Evolutionary conservation across 495 filamentous ascomycete species (phyloP).

Genomic region (Neurospora sp.): DNA sequence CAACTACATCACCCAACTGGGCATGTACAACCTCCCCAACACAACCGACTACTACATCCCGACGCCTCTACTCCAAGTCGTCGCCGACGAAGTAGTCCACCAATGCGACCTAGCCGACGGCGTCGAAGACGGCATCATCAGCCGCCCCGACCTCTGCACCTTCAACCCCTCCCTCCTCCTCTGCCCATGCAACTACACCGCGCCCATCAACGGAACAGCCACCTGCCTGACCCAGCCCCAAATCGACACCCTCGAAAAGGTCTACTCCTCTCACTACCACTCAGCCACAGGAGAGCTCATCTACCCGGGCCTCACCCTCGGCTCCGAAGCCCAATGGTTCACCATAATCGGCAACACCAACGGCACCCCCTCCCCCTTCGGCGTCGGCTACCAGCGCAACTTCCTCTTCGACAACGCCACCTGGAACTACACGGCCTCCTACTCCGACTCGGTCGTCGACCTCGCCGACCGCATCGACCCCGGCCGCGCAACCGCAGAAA

Average conservation of each 20-base stretch:
- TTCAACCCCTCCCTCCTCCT: slow-evolving; percentile 43
- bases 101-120: slow-evolving; percentile 59
- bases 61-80: slow-evolving; percentile 34
- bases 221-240: slow-evolving; percentile 49
- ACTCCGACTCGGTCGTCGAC: neutral
- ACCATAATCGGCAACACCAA: slow-evolving; percentile 11
- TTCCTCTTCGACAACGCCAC: slow-evolving; percentile 33
- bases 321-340: slow-evolving; percentile 20
- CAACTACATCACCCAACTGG: slow-evolving; percentile 29
- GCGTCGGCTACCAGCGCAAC: slow-evolving; percentile 26
- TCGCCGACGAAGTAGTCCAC: slow-evolving; percentile 49
- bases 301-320: slow-evolving; percentile 39
- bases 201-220: slow-evolving; percentile 7
- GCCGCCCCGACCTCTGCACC: slow-evolving; percentile 46
- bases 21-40: slow-evolving; percentile 28
- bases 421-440: slow-evolving; percentile 29
- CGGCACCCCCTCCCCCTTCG: slow-evolving; percentile 19
- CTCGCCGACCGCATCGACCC: slow-evolving; percentile 27
- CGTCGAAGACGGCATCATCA: slow-evolving; percentile 52
- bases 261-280: slow-evolving; percentile 46
- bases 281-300: slow-evolving; percentile 38
- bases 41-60: slow-evolving; percentile 42
- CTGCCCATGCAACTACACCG: slow-evolving; percentile 26
- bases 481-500: slow-evolving; percentile 30
- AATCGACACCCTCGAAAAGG: slow-evolving; percentile 40